Evolutionary conservation across 768 basidiomycete species (phyloP), one percentile per base, ranked within the genome.

Genomic region (Dioszegia hungarica): DNA sequence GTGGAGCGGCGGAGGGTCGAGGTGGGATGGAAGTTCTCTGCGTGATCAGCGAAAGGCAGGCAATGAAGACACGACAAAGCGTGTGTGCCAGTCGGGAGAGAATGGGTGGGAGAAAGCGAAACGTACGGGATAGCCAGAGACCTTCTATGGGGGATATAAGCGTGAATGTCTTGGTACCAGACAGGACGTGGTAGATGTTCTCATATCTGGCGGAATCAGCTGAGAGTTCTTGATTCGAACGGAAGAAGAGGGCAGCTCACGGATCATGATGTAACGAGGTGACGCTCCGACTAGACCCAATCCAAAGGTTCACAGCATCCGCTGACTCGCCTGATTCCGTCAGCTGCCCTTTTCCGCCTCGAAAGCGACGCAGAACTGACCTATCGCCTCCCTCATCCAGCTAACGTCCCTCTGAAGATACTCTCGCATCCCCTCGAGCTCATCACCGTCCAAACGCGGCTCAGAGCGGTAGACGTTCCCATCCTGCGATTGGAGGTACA

Each of bases 221-320:
- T 25, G 8, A n/a, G 15, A 29, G 14, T 4, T n/a, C 22, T 36
- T 14, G 25, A 27, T 28, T 9, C 27, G 5, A 31, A 31, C 5
- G 24, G 15, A 2, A 19, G 5, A 28, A 39, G 27, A 17, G 12
- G 1, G 53, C n/a, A 9, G 54, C 68, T 46, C 34, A 70, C 66
- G 66, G 69, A 52, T 71, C 91, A 68, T 84, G 88, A 72, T 97
- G 93, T 41, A 94, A 81, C 53, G 86, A 89, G 0, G 93, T 95
- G 14, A 84, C 78, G 68, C 89, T 91, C 56, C 79, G 78, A 53
- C 80, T 79, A 65, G 88, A 81, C 11, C 93, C 92, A 33, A 95
- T 88, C 91, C 92, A 97, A 19, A 97, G 68, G 70, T 95, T 95
- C 2, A 90, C 90, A 5, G 90, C 92, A 67, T 97, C 93, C 0